Conservation (phyloP, 2,329 filamentous ascomycete genomes). For the Paecilomyces dactylethromorphus region DNA sequence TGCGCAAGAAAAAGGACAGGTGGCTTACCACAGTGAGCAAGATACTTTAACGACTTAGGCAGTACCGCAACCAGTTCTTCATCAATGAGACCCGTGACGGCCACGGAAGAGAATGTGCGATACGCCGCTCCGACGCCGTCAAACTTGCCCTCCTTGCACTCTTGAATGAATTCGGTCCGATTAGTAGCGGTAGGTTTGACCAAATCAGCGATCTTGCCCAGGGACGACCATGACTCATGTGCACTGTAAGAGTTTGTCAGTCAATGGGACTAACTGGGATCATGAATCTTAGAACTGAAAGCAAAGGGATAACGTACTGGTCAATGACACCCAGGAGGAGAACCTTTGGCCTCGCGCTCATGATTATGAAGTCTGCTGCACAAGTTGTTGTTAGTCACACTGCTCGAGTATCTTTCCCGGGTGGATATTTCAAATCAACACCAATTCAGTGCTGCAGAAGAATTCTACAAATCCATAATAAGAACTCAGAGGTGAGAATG, state of each 20-base stretch:
- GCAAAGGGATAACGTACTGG: constrained; percentile 45
- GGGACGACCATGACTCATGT: constrained; percentile 55
- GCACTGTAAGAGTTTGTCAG: constrained; percentile 38
- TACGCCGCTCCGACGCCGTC: constrained; percentile 61
- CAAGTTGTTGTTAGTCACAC: too few species aligned
- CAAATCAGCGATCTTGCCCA: constrained; percentile 59
- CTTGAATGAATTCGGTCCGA: constrained; percentile 61
- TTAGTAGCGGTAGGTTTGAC: constrained; percentile 55
- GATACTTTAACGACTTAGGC: constrained; percentile 30
- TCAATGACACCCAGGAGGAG: constrained; percentile 58
- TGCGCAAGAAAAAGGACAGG: not conserved
- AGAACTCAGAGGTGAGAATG: too few species aligned
- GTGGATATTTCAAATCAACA: too few species aligned
- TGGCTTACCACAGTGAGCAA: constrained; percentile 33
- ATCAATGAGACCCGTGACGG: constrained; percentile 64
- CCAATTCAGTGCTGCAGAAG: too few species aligned
- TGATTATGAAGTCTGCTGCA: not conserved
- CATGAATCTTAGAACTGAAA: not conserved
- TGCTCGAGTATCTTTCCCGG: too few species aligned
- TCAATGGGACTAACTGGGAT: not conserved
- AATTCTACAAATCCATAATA: too few species aligned
- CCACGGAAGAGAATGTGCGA: constrained; percentile 61
- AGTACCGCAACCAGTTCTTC: constrained; percentile 56
- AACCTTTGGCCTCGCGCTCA: constrained; percentile 47
- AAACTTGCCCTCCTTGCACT: constrained; percentile 60